Evolutionary conservation across 441 rosid genomes (phyloP).

Genomic region (Capsella rubella): DNA sequence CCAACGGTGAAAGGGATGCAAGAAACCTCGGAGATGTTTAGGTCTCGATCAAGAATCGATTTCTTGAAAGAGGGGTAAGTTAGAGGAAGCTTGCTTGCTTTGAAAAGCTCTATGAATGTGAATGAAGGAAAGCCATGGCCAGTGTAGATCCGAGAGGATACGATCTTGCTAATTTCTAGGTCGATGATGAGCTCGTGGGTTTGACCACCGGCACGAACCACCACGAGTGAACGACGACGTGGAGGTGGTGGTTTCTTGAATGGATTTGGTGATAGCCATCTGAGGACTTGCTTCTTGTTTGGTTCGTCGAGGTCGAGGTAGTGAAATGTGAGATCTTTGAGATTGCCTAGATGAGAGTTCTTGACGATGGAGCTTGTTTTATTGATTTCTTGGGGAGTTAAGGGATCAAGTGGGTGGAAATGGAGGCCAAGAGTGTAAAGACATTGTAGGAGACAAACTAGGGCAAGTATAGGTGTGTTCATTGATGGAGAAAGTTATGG

Average conservation of each 20-base stretch:
- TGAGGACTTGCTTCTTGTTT: slow-evolving; percentile 60
- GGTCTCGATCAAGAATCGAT: slow-evolving; percentile 53
- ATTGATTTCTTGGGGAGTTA: slow-evolving; percentile 61
- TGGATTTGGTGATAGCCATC: slow-evolving; percentile 51
- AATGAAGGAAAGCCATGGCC: slow-evolving; percentile 80
- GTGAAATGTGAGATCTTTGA: slow-evolving; percentile 68
- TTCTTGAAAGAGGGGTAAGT: slow-evolving; percentile 54
- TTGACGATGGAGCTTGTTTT: slow-evolving; percentile 52
- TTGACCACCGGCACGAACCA: slow-evolving; percentile 58
- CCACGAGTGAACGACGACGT: slow-evolving; percentile 63
- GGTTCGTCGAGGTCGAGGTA: slow-evolving; percentile 81
- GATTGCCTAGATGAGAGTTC: slow-evolving; percentile 51
- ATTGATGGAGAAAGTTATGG: slow-evolving; percentile 40
- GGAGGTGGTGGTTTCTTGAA: slow-evolving; percentile 34
- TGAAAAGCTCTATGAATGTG: slow-evolving; percentile 60
- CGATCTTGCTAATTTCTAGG: slow-evolving; percentile 43
- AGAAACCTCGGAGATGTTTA: slow-evolving; percentile 71
- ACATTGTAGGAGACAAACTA: slow-evolving; percentile 48
- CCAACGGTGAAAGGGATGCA: slow-evolving; percentile 75
- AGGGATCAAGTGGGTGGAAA: slow-evolving; percentile 75
- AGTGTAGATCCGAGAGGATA: slow-evolving; percentile 49
- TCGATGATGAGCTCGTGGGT: slow-evolving; percentile 67
- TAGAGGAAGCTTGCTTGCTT: slow-evolving; percentile 61
- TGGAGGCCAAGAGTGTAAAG: slow-evolving; percentile 37
- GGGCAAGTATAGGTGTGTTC: slow-evolving; percentile 41